Evolutionary conservation across 1,284 basidiomycete species (phyloP).

Genomic region (Boletus hoseneyae): DNA sequence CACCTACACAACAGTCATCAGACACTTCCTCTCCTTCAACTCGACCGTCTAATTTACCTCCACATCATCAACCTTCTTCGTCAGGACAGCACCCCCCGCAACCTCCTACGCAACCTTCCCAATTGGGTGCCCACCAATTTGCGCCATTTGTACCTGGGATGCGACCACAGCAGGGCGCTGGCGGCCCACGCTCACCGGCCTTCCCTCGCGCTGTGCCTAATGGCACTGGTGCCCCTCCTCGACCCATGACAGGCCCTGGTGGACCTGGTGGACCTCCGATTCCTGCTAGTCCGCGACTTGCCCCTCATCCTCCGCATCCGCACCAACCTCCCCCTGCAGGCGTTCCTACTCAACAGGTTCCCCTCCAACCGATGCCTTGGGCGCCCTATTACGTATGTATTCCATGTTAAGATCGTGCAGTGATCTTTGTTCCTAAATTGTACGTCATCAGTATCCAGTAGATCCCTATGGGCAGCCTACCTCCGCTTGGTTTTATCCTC

Average conservation of each 20-base stretch:
- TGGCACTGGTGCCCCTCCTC: slow-evolving; percentile 52
- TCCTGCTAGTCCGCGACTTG: slow-evolving; percentile 64
- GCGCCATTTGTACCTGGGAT: slow-evolving; percentile 45
- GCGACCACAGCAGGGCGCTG: slow-evolving; percentile 42
- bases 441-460: slow-evolving; percentile 21
- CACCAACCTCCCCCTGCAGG: slow-evolving; percentile 43
- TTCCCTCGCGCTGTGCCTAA: slow-evolving; percentile 62
- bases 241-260: slow-evolving; percentile 53
- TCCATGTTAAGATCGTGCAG: slow-evolving; percentile 24
- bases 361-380: slow-evolving; percentile 37
- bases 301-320: slow-evolving; percentile 52
- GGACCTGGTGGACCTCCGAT: slow-evolving; percentile 48
- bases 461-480: slow-evolving; percentile 27
- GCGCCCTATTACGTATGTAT: slow-evolving; percentile 41
- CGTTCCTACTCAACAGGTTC: slow-evolving; percentile 42
- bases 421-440: slow-evolving; percentile 13
- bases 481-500: slow-evolving; percentile 29
- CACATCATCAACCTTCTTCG: slow-evolving; percentile 35
- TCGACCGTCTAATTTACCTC: slow-evolving; percentile 46
- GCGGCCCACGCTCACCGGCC: slow-evolving; percentile 61
- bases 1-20: slow-evolving; percentile 30
- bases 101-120: slow-evolving; percentile 41
- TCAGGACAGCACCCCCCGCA: slow-evolving; percentile 40
- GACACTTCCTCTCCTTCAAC: slow-evolving; percentile 39
- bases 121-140: slow-evolving; percentile 43